A percentile compares a stretch with the other conserved stretches of the same genome.
phyloP scores from a whole-genome alignment of 2,329 filamentous ascomycete species.

The Pseudogymnoascus sp. region DNA sequence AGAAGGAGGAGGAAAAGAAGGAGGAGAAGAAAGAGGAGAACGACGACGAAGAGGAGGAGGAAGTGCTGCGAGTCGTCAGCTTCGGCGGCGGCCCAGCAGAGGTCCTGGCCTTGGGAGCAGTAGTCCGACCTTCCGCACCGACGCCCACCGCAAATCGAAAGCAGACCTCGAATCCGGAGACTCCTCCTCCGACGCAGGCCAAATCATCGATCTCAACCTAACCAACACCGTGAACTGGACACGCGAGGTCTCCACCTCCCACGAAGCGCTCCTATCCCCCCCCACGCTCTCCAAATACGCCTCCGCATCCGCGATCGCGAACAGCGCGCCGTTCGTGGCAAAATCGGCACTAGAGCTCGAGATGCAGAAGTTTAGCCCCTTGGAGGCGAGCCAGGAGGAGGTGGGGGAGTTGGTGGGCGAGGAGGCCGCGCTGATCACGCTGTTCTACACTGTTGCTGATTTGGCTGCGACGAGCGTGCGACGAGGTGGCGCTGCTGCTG shows the following conservation, averaged over 20 bases:
- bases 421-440: constrained; percentile 57
- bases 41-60: constrained; percentile 8
- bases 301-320: constrained; percentile 39
- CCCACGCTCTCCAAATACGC: constrained; percentile 47
- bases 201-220: constrained; percentile 48
- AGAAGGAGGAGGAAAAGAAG: neutral
- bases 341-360: constrained; percentile 33
- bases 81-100: constrained; percentile 50
- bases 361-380: constrained; percentile 44
- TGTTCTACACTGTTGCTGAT: constrained; percentile 94
- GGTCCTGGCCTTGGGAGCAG: constrained; percentile 54
- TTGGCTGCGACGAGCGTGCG: constrained; percentile 69
- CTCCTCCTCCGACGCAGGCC: neutral
- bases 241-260: constrained; percentile 52
- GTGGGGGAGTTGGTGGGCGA: constrained; percentile 26
- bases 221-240: constrained; percentile 80
- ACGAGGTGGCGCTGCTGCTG: constrained; percentile 69
- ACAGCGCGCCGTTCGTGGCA: constrained; percentile 40
- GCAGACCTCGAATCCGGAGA: neutral
- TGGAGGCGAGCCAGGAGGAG: constrained; percentile 34
- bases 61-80: constrained; percentile 16
- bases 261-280: constrained; percentile 46
- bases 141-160: neutral
- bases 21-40: constrained; percentile 1
- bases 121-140: constrained; percentile 34